Evolutionary conservation across 371 early-diverging fungal species (phyloP).

Genomic region (Quaeritorhiza haematococci): DNA sequence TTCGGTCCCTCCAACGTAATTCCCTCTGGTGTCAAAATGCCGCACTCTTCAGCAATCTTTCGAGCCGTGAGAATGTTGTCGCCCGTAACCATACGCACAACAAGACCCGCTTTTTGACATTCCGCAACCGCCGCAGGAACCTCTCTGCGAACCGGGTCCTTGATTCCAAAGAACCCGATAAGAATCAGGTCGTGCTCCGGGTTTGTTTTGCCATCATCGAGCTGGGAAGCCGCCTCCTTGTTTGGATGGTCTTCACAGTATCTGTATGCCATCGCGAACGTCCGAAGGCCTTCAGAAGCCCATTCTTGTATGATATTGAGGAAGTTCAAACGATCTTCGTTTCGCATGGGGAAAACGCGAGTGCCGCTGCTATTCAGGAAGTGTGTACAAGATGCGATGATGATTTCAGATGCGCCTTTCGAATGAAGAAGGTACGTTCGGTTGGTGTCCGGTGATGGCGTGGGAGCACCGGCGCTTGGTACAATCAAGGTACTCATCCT

Average conservation of each 20-base stretch:
- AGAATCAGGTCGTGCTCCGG: conserved; percentile 58
- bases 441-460: background rate
- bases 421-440: conserved; percentile 34
- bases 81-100: conserved; percentile 95
- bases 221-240: background rate
- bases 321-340: conserved; percentile 13
- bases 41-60: conserved; percentile 82
- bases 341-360: conserved; percentile 15
- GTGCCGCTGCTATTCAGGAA: conserved; percentile 21
- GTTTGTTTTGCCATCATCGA: too few species aligned
- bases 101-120: conserved; percentile 86
- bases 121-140: conserved; percentile 76
- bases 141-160: conserved; percentile 87
- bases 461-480: background rate
- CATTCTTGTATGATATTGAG: conserved; percentile 36
- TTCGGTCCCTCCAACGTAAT: conserved; percentile 15
- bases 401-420: conserved; percentile 45
- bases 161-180: conserved; percentile 83
- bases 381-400: conserved; percentile 35
- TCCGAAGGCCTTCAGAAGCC: conserved; percentile 45
- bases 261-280: conserved; percentile 38
- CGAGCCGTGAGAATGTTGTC: conserved; percentile 88
- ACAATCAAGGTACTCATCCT: background rate
- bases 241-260: conserved; percentile 30
- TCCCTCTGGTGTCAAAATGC: conserved; percentile 68